Evolutionary conservation across 495 filamentous ascomycete species (phyloP), one percentile per base, ranked within the genome.

Genomic region (Neurospora terricola): DNA sequence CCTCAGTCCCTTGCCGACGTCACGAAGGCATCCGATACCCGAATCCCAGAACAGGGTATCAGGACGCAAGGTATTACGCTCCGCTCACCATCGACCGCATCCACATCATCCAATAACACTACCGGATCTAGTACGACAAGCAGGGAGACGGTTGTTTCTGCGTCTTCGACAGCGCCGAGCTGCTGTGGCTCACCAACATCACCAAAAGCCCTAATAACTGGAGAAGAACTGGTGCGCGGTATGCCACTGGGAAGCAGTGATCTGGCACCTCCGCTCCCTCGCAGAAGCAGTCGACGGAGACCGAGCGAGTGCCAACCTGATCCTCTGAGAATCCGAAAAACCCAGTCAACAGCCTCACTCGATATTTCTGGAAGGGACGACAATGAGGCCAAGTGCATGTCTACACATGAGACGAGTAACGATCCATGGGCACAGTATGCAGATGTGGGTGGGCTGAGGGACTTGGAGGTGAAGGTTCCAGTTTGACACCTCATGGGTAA

Each of bases 351-450:
- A 59, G 38, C 36, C 38, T 34, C 59, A 36, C 8, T 34, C 0
- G 70, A 74, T 11, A 62, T 70, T 36, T 11, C 21, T 42, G 42
- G 37, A 48, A 66, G 27, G 36, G 48, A 37, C 69, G 48, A 69
- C 69, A 48, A 37, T 36, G 37, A 39, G 12, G 54, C 12, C 37
- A 70, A 36, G 14, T 39, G 59, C 54, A 5, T 9, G 23, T 39
- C 34, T 71, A 23, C 38, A 36, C 38, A 10, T n/a, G 27, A 69
- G 38, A 36, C 10, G 66, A 39, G 23, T 45, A 68, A 39, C 68
- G 77, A 81, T 59, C 77, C 78, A 38, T 82, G 78, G 81, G 78
- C 77, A 42, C 81, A 81, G 71, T 82, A 76, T 39, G 74, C 74
- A 4, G 76, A 79, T 38, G 75, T 82, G 3, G 81, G 81, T 16